phyloP scores from a whole-genome alignment of 2,329 filamentous ascomycete species.

The Blastomyces emzantsi region DNA sequence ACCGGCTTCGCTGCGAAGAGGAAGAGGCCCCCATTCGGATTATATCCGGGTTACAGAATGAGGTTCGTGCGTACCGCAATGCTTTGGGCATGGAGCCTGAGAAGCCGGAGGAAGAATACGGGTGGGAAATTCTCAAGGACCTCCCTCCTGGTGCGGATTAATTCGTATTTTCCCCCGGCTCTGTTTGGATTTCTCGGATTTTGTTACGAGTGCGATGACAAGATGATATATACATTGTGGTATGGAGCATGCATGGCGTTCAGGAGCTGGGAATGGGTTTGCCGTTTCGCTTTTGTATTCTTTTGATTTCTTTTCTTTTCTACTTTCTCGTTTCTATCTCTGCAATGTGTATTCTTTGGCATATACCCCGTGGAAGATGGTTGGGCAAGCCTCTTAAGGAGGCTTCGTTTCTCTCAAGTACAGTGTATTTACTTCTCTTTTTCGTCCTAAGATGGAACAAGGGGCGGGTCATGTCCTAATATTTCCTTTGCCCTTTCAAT shows the following conservation, averaged over 20 bases:
- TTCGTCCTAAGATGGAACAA: background rate
- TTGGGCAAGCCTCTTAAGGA: background rate
- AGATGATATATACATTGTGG: background rate
- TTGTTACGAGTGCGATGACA: constrained; percentile 5
- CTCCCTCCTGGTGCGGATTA: constrained; percentile 14
- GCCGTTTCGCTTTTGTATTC: background rate
- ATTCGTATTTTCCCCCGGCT: background rate
- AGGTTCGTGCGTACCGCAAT: constrained; percentile 41
- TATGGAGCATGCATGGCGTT: constrained; percentile 2
- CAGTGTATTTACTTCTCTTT: background rate
- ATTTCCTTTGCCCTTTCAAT: background rate
- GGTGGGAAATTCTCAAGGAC: constrained; percentile 42
- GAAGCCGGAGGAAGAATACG: constrained; percentile 41
- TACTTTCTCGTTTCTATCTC: background rate
- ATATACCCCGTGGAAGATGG: background rate
- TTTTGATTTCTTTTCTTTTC: background rate
- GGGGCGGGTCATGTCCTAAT: background rate
- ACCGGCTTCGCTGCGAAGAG: constrained; percentile 41
- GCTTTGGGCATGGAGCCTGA: constrained; percentile 42
- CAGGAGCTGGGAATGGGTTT: background rate
- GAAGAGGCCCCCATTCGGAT: constrained; percentile 38
- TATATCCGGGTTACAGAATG: constrained; percentile 40
- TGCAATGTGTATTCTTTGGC: background rate
- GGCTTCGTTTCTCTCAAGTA: background rate
- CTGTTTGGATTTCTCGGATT: background rate